A percentile compares a stretch with the other conserved stretches of the same genome.
Conservation (phyloP, 2,329 filamentous ascomycete genomes). For the Trichophyton rubrum region DNA sequence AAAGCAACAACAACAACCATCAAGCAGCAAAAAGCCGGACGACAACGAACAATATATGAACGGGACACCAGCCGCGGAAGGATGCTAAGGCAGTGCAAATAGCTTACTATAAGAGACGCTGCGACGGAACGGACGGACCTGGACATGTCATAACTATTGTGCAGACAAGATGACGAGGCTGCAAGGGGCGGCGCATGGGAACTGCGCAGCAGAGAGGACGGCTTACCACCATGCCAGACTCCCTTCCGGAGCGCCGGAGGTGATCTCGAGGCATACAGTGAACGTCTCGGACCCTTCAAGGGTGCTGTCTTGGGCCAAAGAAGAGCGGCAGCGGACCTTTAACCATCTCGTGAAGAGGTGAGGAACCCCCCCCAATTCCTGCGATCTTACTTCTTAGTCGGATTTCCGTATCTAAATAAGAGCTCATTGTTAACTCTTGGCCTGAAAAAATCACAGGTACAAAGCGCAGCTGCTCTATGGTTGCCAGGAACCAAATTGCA, state of each 20-base stretch:
- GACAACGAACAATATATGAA: background rate
- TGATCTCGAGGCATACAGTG: constrained; percentile 29
- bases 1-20: background rate
- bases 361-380: constrained; percentile 13
- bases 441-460: constrained; percentile 43
- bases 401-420: background rate
- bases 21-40: background rate
- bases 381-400: background rate
- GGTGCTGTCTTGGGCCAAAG: constrained; percentile 28
- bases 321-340: constrained; percentile 30
- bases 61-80: background rate
- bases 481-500: constrained; percentile 57
- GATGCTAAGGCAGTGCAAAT: background rate
- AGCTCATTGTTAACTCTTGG: constrained; percentile 9
- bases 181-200: constrained; percentile 27
- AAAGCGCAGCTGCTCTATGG: constrained; percentile 71
- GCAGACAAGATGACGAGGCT: constrained; percentile 30
- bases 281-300: constrained; percentile 26
- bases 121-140: background rate
- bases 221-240: constrained; percentile 26
- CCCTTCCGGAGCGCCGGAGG: constrained; percentile 29
- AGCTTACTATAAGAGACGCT: background rate
- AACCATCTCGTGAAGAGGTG: constrained; percentile 57
- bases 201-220: constrained; percentile 16
- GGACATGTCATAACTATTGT: constrained; percentile 18